A percentile compares a stretch with the other conserved stretches of the same genome.
Evolutionary conservation across 2,329 filamentous ascomycete genomes (phyloP).

Genomic region (Arthrobotrys sphaeroides): DNA sequence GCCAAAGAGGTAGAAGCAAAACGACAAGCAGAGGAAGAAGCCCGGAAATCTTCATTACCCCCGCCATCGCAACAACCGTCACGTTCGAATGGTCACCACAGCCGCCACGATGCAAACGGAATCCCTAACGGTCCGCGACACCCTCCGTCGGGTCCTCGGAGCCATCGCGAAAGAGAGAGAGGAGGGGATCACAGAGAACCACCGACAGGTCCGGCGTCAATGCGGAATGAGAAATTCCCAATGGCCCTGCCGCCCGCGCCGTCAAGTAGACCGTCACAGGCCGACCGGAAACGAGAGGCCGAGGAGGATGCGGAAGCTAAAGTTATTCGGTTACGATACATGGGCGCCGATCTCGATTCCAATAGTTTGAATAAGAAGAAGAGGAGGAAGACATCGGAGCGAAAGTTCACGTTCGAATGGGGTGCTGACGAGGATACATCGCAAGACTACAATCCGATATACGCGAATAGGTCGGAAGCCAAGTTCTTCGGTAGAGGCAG

Average conservation of each 20-base stretch:
- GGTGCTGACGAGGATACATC: constrained; percentile 93
- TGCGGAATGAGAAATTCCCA: constrained; percentile 58
- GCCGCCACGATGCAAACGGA: constrained; percentile 49
- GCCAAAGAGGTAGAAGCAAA: constrained; percentile 75
- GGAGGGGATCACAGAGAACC: constrained; percentile 56
- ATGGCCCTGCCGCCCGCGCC: constrained; percentile 54
- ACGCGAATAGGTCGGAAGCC: constrained; percentile 73
- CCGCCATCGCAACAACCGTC: constrained; percentile 31
- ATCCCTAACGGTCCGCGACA: constrained; percentile 54
- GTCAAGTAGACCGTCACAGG: constrained; percentile 58
- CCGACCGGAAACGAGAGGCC: constrained; percentile 57
- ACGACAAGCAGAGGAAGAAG: constrained; percentile 62
- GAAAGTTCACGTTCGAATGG: constrained; percentile 99
- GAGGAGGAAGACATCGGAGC: constrained; percentile 86
- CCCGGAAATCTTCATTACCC: constrained; percentile 37
- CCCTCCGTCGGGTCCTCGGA: constrained; percentile 55
- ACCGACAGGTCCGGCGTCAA: constrained; percentile 58
- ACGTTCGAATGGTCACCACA: constrained; percentile 56
- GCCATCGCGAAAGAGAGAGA: constrained; percentile 54
- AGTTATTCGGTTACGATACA: constrained; percentile 81
- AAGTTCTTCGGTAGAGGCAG: constrained; percentile 76
- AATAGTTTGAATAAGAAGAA: constrained; percentile 95
- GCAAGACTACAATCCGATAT: constrained; percentile 81
- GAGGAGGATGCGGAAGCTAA: constrained; percentile 75
- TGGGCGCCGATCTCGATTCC: constrained; percentile 86